Percentiles rank a stretch among this genome's conserved stretches.
Evolutionary conservation across 306 rosid species (phyloP).

Genomic region (Fragaria nilgerrensis): DNA sequence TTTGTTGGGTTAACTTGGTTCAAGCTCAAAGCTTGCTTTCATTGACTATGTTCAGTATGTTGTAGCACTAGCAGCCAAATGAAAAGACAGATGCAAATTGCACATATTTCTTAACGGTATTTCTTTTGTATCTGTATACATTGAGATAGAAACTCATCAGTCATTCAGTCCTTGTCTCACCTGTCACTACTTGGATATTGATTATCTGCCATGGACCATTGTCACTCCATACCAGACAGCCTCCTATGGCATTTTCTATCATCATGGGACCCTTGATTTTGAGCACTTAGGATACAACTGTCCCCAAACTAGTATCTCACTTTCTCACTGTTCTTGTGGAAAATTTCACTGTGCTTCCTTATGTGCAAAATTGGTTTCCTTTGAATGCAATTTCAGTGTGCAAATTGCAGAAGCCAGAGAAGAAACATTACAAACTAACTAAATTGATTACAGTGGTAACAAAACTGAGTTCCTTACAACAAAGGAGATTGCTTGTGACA

Average conservation of each 20-base stretch:
- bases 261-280: slow-evolving; percentile 6
- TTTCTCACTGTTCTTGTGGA: not conserved
- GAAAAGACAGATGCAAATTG: not conserved
- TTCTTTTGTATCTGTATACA: not conserved
- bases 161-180: not conserved
- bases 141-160: not conserved
- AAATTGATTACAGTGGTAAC: slow-evolving; percentile 24
- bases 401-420: not conserved
- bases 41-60: not conserved
- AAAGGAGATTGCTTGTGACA: slow-evolving; percentile 17
- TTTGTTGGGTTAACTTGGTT: not conserved
- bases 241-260: slow-evolving; percentile 2
- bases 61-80: not conserved
- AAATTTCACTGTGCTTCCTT: not conserved
- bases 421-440: slow-evolving; percentile 17
- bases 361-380: not conserved
- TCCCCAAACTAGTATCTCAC: not conserved
- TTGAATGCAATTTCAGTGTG: not conserved
- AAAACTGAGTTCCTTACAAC: slow-evolving; percentile 28
- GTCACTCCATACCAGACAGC: not conserved
- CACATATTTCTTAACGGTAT: not conserved
- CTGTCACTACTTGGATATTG: slow-evolving; percentile 1
- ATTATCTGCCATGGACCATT: not conserved
- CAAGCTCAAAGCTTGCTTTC: not conserved
- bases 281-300: not conserved